Evolutionary conservation across 768 basidiomycete genomes (phyloP).

Genomic region (Porphyrellus cyaneotinctus): DNA sequence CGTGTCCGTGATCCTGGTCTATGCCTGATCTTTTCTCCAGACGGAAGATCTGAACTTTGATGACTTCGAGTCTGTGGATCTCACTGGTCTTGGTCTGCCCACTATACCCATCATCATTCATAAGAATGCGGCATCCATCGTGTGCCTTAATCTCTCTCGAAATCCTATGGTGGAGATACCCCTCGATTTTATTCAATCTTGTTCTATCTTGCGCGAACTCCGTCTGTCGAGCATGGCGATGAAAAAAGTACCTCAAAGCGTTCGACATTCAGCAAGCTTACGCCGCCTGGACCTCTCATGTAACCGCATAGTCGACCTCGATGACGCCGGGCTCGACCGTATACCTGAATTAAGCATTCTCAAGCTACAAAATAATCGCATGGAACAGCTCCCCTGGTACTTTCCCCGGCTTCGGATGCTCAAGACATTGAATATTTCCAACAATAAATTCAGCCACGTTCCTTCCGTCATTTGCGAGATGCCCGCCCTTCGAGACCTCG

Average conservation of each 20-base stretch:
- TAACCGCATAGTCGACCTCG: slow-evolving; percentile 86
- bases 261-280: slow-evolving; percentile 70
- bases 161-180: slow-evolving; percentile 97
- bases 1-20: neutral
- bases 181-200: slow-evolving; percentile 91
- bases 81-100: slow-evolving; percentile 73
- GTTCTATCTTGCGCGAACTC: slow-evolving; percentile 77
- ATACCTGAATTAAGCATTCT: slow-evolving; percentile 67
- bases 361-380: slow-evolving; percentile 85
- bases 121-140: slow-evolving; percentile 76
- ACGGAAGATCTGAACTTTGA: slow-evolving; percentile 72
- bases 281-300: slow-evolving; percentile 84
- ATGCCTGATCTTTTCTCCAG: slow-evolving; percentile 36
- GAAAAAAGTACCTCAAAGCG: slow-evolving; percentile 85
- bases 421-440: slow-evolving; percentile 85
- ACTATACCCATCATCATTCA: slow-evolving; percentile 88
- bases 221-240: slow-evolving; percentile 88
- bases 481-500: slow-evolving; percentile 72
- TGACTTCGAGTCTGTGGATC: slow-evolving; percentile 73
- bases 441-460: slow-evolving; percentile 83
- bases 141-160: slow-evolving; percentile 81
- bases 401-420: slow-evolving; percentile 73
- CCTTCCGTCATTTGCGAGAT: slow-evolving; percentile 76
- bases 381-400: slow-evolving; percentile 82
- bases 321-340: slow-evolving; percentile 78